Percentiles rank a stretch among this genome's conserved stretches.
phyloP scores from a whole-genome alignment of 345 rosid genomes.

The Noccaea bulbosa region DNA sequence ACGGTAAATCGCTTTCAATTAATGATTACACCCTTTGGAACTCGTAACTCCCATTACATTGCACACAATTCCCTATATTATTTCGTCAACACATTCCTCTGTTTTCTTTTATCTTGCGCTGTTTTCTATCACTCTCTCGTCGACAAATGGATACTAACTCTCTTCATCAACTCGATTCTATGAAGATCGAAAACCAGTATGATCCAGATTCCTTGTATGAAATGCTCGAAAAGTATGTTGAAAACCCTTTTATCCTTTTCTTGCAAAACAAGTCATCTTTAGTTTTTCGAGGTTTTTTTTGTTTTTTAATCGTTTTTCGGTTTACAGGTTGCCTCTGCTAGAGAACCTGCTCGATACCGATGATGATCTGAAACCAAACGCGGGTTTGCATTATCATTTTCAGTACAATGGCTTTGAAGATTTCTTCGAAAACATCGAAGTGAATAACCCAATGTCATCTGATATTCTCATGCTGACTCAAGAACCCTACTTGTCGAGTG shows the following conservation, averaged over 20 bases:
- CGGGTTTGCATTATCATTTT: neutral
- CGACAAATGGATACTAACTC: conserved; percentile 29
- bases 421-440: conserved; percentile 31
- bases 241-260: neutral
- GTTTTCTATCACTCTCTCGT: neutral
- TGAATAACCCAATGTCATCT: conserved; percentile 19
- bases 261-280: conserved; percentile 34
- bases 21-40: conserved; percentile 38
- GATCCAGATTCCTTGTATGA: conserved; percentile 35
- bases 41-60: conserved; percentile 39
- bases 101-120: neutral
- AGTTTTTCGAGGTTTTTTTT: neutral
- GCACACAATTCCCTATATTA: conserved; percentile 33
- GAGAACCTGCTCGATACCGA: conserved; percentile 20
- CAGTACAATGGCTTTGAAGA: conserved; percentile 31
- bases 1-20: conserved; percentile 11
- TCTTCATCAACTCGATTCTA: neutral
- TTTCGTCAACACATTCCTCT: neutral
- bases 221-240: conserved; percentile 25
- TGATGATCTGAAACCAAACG: conserved; percentile 6
- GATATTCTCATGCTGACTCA: conserved; percentile 32
- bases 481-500: conserved; percentile 31
- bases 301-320: neutral
- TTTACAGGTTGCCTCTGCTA: conserved; percentile 39
- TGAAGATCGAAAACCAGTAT: neutral